Percentiles rank a stretch among this genome's conserved stretches.
phyloP scores from a whole-genome alignment of 2,329 filamentous ascomycete species.

The Penicillium sp. region DNA sequence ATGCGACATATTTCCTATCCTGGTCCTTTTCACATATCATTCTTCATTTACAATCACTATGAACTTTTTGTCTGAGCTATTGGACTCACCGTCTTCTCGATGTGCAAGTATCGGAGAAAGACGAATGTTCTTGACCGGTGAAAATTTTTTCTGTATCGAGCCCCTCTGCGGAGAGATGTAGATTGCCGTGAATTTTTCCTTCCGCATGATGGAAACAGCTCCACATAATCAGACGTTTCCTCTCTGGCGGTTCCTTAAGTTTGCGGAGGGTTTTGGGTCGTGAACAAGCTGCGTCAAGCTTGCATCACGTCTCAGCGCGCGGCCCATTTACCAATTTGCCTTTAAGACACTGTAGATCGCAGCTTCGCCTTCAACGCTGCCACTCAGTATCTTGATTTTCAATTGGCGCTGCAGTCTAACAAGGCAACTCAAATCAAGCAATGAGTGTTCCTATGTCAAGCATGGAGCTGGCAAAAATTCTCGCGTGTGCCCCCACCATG shows the following conservation, averaged over 20 bases:
- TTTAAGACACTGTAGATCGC: background rate
- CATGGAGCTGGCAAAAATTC: conserved; percentile 10
- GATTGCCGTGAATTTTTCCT: conserved; percentile 18
- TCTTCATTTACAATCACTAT: background rate
- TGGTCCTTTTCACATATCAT: background rate
- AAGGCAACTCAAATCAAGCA: background rate
- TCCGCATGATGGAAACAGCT: conserved; percentile 16
- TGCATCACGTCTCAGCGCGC: conserved; percentile 2
- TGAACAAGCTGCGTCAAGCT: conserved; percentile 21
- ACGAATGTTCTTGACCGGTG: conserved; percentile 14
- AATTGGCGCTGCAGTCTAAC: background rate
- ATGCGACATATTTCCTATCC: background rate
- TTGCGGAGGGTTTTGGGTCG: conserved; percentile 17
- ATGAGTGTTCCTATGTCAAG: background rate
- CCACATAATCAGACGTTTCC: conserved; percentile 19
- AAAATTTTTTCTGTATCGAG: conserved; percentile 15
- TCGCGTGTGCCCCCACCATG: conserved; percentile 12
- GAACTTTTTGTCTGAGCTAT: background rate
- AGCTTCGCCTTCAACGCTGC: background rate
- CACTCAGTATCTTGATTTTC: background rate
- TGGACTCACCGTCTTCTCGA: background rate
- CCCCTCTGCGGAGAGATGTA: conserved; percentile 24
- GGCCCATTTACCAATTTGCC: background rate
- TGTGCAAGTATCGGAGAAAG: conserved; percentile 4
- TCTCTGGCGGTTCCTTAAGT: conserved; percentile 18